phyloP scores from a whole-genome alignment of 345 rosid species.

The Draba incana region DNA sequence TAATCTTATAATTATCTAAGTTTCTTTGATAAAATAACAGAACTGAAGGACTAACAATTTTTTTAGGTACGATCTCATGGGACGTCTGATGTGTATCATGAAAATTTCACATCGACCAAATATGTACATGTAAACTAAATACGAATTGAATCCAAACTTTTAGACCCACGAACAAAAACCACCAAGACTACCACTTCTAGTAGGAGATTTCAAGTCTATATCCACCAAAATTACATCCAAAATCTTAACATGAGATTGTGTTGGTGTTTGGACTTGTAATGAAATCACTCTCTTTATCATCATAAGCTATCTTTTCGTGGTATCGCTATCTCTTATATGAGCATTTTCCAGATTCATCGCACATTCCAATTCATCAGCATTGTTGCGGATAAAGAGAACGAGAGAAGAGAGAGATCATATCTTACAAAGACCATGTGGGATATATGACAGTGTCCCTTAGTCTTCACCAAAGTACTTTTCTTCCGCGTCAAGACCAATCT shows the following conservation, averaged over 20 bases:
- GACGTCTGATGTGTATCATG: background rate
- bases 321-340: background rate
- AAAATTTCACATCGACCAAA: background rate
- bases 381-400: background rate
- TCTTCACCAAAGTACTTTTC: conserved; percentile 83
- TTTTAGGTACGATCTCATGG: background rate
- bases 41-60: background rate
- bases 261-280: conserved; percentile 12
- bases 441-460: background rate
- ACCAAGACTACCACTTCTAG: background rate
- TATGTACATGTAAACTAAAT: background rate
- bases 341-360: background rate
- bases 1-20: too few species aligned
- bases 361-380: background rate
- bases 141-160: background rate
- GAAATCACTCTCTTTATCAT: background rate
- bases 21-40: too few species aligned
- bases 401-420: conserved; percentile 21
- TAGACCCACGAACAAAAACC: background rate
- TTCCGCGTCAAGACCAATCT: conserved; percentile 81
- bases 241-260: background rate
- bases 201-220: background rate
- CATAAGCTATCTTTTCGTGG: background rate
- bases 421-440: conserved; percentile 4
- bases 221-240: background rate